These are phyloP conservation scores for Fusarium sp. DNA, from an alignment of 2,329 filamentous ascomycete species.

Conservation along the genomic window DNA sequence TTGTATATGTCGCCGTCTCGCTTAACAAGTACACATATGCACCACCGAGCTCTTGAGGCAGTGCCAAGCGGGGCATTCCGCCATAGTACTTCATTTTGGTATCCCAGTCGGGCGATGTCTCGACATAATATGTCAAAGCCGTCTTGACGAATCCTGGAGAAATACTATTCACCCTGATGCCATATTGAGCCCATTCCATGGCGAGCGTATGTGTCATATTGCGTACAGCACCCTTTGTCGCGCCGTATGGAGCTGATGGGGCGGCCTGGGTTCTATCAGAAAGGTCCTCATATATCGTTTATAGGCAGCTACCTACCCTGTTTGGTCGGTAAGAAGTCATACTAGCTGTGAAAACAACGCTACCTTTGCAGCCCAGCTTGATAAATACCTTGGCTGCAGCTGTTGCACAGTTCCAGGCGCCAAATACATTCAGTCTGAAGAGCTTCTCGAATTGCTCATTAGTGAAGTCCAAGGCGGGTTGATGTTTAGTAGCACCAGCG, in stretches of 20 bases:
- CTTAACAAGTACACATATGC: not conserved
- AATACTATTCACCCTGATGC: not conserved
- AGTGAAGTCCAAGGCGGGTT: not conserved
- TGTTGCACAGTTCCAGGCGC: not conserved
- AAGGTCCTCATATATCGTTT: too few relatives aligned
- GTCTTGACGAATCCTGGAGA: not conserved
- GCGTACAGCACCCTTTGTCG: not conserved
- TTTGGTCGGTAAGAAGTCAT: slow-evolving; percentile 1
- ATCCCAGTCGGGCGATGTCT: not conserved
- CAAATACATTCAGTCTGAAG: not conserved
- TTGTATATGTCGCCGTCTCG: not conserved
- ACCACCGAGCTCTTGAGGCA: not conserved
- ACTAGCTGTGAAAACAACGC: not conserved
- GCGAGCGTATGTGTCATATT: slow-evolving; percentile 1
- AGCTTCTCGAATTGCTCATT: not conserved
- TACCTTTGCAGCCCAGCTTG: not conserved
- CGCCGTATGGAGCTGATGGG: not conserved
- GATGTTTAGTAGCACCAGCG: not conserved
- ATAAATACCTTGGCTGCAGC: not conserved
- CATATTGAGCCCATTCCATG: not conserved
- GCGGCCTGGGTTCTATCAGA: not conserved
- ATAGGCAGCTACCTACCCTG: not conserved
- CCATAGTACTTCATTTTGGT: not conserved
- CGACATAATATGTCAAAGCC: not conserved
- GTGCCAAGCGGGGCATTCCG: not conserved